Evolutionary conservation across 345 rosid genomes (phyloP).

Genomic region (Bruguiera gymnorhiza): DNA sequence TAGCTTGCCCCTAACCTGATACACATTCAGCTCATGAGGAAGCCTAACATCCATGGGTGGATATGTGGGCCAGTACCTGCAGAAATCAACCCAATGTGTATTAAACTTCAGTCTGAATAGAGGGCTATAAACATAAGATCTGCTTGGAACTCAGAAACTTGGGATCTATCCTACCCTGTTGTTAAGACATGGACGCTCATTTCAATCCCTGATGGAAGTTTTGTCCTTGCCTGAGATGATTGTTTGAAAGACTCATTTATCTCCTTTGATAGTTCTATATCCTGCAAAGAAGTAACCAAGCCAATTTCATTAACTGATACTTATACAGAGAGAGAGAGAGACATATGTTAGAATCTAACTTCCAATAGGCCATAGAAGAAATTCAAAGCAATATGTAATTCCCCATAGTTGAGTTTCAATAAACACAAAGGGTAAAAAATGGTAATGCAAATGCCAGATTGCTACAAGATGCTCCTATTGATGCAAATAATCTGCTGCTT

Average conservation of each 20-base stretch:
- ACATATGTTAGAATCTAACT: not conserved
- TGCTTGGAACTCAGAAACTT: conserved; percentile 6
- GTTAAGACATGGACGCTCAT: conserved; percentile 97
- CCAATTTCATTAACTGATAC: not conserved
- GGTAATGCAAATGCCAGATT: not conserved
- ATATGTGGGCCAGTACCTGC: conserved; percentile 99
- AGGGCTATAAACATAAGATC: not conserved
- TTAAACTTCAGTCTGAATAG: not conserved
- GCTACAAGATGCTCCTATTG: not conserved
- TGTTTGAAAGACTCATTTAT: conserved; percentile 95
- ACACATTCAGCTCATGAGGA: conserved; percentile 95
- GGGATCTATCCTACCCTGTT: conserved; percentile 67
- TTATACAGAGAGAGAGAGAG: not conserved
- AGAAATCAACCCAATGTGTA: conserved; percentile 24
- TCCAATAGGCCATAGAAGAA: not conserved
- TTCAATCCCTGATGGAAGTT: conserved; percentile 94
- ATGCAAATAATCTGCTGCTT: not conserved
- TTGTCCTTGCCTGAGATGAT: conserved; percentile 95
- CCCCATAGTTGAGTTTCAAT: not conserved
- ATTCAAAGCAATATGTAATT: not conserved
- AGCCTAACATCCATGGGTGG: conserved; percentile 99
- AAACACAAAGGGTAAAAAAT: not conserved
- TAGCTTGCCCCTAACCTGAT: conserved; percentile 61
- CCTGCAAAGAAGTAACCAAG: conserved; percentile 43
- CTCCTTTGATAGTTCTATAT: conserved; percentile 94